Conservation (phyloP, 768 basidiomycete genomes). For the Sutorius australiensis region DNA sequence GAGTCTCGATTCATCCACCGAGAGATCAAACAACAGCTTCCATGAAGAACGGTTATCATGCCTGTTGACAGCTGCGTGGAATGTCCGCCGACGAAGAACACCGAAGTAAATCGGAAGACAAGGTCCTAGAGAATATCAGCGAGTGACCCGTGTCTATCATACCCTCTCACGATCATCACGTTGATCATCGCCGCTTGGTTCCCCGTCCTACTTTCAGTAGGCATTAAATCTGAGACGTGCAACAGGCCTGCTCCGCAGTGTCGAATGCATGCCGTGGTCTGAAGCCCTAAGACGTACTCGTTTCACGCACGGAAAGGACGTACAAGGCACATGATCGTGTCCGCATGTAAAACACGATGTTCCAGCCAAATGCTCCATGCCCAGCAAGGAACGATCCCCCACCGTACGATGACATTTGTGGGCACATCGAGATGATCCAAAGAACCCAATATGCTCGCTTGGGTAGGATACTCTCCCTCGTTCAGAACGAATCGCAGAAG, state of each 20-base stretch:
- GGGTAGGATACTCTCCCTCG: constrained; percentile 15
- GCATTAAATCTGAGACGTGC: constrained; percentile 1
- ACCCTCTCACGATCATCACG: constrained; percentile 27
- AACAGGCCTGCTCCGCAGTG: constrained; percentile 27
- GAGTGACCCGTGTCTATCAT: background rate
- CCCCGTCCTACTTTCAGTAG: background rate
- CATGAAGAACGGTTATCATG: constrained; percentile 17
- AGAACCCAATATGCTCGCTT: constrained; percentile 10
- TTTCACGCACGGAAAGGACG: constrained; percentile 13
- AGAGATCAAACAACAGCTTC: constrained; percentile 17
- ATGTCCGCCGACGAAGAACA: constrained; percentile 13
- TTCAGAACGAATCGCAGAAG: constrained; percentile 42
- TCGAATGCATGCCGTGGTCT: constrained; percentile 56
- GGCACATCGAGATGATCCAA: constrained; percentile 37
- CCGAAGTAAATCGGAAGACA: constrained; percentile 20
- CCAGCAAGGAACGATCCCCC: constrained; percentile 59
- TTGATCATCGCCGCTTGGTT: constrained; percentile 14
- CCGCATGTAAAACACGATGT: constrained; percentile 44
- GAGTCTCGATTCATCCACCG: constrained; percentile 23
- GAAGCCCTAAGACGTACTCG: constrained; percentile 2
- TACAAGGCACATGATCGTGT: constrained; percentile 49
- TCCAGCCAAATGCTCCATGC: constrained; percentile 64
- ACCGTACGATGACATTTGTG: constrained; percentile 51
- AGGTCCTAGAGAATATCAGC: constrained; percentile 17
- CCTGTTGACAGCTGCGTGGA: constrained; percentile 15